These are phyloP conservation scores for Gonium pectorale DNA, from an alignment of 139 green algal species.

Conservation along the genomic window DNA sequence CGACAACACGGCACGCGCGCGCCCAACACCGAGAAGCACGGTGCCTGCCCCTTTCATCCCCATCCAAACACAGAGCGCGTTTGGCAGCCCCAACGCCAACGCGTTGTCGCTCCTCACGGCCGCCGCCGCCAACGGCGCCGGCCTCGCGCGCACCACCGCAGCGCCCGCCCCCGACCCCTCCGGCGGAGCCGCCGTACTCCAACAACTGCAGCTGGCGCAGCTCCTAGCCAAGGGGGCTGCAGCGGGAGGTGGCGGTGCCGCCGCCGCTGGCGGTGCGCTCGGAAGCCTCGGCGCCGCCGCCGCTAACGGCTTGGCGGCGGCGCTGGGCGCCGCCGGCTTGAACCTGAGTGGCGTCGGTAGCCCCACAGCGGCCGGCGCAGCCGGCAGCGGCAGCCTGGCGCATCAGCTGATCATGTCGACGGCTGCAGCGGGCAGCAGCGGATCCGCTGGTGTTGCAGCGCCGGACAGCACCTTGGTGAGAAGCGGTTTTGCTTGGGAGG, in stretches of 20 bases:
- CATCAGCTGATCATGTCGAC: slow-evolving; percentile 15
- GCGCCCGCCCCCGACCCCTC: background rate
- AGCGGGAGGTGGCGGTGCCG: background rate
- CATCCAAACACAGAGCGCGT: background rate
- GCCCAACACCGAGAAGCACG: background rate
- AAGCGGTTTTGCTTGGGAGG: background rate
- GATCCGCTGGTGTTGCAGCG: background rate
- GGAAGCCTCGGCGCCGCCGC: background rate
- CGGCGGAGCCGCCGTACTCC: background rate
- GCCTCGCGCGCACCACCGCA: background rate
- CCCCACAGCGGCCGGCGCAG: background rate
- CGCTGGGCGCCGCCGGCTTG: background rate
- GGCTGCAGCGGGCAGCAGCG: background rate
- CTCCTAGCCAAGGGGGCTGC: background rate
- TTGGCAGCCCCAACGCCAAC: background rate
- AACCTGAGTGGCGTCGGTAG: background rate
- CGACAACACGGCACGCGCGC: background rate
- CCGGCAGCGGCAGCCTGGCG: background rate
- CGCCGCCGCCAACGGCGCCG: background rate
- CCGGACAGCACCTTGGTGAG: background rate
- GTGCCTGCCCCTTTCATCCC: background rate
- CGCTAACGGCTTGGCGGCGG: background rate
- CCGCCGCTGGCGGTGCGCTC: background rate
- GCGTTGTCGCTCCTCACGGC: slow-evolving; percentile 14
- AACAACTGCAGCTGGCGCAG: slow-evolving; percentile 34